phyloP scores from a whole-genome alignment of 1,139 yeast species.

The Yamadazyma trypodendri region DNA sequence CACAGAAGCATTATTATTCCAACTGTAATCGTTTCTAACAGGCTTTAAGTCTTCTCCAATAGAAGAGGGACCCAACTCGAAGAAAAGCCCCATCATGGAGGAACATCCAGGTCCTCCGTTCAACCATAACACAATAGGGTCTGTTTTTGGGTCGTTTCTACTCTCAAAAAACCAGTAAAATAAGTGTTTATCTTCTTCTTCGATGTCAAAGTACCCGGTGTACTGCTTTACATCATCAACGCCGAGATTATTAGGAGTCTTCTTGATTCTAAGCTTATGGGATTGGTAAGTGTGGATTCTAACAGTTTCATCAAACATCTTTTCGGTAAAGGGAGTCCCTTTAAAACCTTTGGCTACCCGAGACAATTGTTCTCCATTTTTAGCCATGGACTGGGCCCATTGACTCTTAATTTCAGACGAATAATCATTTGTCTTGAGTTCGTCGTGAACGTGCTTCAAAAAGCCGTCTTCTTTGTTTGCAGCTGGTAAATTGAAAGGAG shows the following conservation, averaged over 20 bases:
- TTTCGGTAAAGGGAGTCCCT: constrained; percentile 2
- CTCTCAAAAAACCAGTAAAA: constrained; percentile 86
- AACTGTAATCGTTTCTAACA: constrained; percentile 67
- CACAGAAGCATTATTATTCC: constrained; percentile 79
- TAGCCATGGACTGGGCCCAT: not conserved
- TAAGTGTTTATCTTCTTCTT: constrained; percentile 57
- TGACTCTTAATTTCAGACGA: not conserved
- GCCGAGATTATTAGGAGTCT: constrained; percentile 17
- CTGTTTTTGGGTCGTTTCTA: constrained; percentile 76
- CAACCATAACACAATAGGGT: constrained; percentile 83
- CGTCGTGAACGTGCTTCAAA: constrained; percentile 1
- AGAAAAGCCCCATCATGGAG: constrained; percentile 82
- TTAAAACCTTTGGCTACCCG: constrained; percentile 2
- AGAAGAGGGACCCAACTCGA: constrained; percentile 89
- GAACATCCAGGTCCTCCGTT: constrained; percentile 98
- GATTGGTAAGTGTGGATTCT: constrained; percentile 1
- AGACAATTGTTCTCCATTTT: not conserved
- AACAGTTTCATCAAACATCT: not conserved
- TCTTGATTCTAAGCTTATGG: constrained; percentile 4
- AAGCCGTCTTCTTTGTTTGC: not conserved
- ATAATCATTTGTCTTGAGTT: not conserved
- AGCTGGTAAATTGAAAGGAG: constrained; percentile 1
- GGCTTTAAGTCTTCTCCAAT: constrained; percentile 45
- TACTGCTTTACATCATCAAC: constrained; percentile 54
- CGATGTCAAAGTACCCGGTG: constrained; percentile 57